These are phyloP conservation scores for Flammula alnicola DNA, from an alignment of 1,284 basidiomycete species.

Conservation along the genomic window DNA sequence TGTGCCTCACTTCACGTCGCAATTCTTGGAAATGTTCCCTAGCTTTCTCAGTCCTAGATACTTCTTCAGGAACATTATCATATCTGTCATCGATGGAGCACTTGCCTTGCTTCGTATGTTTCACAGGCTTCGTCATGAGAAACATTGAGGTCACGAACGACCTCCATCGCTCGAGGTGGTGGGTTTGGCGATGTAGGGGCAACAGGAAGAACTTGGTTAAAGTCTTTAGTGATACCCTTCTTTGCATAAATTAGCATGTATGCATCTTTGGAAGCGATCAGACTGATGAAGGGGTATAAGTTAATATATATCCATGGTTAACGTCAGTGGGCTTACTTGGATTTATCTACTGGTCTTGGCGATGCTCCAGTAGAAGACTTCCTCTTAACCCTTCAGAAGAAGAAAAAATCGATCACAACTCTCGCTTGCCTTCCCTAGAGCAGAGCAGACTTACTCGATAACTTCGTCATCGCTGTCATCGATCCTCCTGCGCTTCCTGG, in stretches of 20 bases:
- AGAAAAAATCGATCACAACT: background rate
- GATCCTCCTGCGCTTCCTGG: slow-evolving; percentile 53
- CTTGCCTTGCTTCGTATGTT: slow-evolving; percentile 54
- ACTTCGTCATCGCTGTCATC: slow-evolving; percentile 68
- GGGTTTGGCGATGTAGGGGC: slow-evolving; percentile 37
- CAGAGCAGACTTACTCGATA: slow-evolving; percentile 37
- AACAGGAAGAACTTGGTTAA: background rate
- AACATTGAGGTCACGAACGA: slow-evolving; percentile 61
- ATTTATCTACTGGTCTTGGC: background rate
- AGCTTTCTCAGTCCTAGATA: background rate
- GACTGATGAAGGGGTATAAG: slow-evolving; percentile 30
- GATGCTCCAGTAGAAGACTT: background rate
- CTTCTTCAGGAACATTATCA: background rate
- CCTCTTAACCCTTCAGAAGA: slow-evolving; percentile 4
- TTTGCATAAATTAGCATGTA: slow-evolving; percentile 92
- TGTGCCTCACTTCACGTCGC: slow-evolving; percentile 56
- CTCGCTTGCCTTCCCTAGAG: too few relatives aligned
- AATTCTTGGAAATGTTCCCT: slow-evolving; percentile 50
- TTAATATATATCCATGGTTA: background rate
- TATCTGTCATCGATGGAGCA: background rate
- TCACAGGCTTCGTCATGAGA: slow-evolving; percentile 56
- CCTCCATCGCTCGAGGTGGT: slow-evolving; percentile 54
- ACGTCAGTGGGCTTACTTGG: slow-evolving; percentile 7
- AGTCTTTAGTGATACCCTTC: slow-evolving; percentile 27
- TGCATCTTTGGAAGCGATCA: slow-evolving; percentile 76